Evolutionary conservation across 2,329 filamentous ascomycete species (phyloP).

Genomic region (Neocucurbitaria cava): DNA sequence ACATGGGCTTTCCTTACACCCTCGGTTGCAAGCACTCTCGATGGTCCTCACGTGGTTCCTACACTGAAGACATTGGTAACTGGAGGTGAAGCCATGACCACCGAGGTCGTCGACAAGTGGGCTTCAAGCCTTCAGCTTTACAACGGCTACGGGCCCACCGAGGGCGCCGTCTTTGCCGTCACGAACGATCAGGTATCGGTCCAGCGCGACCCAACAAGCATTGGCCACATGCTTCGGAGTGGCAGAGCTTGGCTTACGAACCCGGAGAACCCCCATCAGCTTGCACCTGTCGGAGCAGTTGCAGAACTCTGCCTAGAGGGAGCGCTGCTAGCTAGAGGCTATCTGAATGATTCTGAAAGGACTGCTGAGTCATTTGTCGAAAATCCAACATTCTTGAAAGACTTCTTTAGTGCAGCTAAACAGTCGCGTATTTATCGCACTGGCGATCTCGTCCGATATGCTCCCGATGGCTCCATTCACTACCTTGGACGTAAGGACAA

Average conservation of each 20-base stretch:
- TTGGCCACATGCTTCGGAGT: conserved; percentile 32
- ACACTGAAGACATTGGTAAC: conserved; percentile 47
- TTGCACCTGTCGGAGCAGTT: conserved; percentile 38
- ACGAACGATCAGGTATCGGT: conserved; percentile 32
- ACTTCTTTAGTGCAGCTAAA: conserved; percentile 9
- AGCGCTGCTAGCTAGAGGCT: conserved; percentile 38
- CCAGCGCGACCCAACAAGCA: conserved; percentile 30
- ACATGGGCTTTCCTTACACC: conserved; percentile 46
- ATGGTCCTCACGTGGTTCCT: conserved; percentile 42
- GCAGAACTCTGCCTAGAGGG: conserved; percentile 45
- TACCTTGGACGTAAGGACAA: conserved; percentile 44
- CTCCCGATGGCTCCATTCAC: conserved; percentile 33
- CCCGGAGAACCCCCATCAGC: conserved; percentile 31
- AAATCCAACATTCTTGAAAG: conserved; percentile 30
- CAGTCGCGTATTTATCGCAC: conserved; percentile 39
- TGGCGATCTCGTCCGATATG: conserved; percentile 43
- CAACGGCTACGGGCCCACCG: conserved; percentile 42
- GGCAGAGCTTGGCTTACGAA: conserved; percentile 39
- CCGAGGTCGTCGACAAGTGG: conserved; percentile 37
- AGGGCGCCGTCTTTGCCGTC: conserved; percentile 34
- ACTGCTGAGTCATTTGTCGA: conserved; percentile 37
- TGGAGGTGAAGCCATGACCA: conserved; percentile 38
- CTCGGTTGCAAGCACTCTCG: conserved; percentile 44
- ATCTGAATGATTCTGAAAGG: conserved; percentile 35
- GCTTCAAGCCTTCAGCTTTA: conserved; percentile 29